A percentile compares a stretch with the other conserved stretches of the same genome.
Conservation (phyloP, 441 rosid species). For the Dalechampia spathulata region DNA sequence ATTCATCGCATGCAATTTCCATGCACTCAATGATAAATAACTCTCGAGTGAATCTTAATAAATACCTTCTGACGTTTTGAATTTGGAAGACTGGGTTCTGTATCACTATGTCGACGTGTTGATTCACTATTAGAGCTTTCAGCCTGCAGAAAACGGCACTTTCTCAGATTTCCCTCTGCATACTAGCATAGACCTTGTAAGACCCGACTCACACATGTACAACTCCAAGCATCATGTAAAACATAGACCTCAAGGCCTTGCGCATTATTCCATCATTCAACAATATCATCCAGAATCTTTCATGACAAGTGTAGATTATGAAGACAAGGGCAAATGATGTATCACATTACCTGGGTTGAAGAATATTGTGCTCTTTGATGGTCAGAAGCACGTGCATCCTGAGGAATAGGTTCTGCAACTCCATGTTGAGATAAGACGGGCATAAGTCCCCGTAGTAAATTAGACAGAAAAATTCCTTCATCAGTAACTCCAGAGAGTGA, state of each 20-base stretch:
- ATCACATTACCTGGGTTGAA: slow-evolving; percentile 22
- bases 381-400: slow-evolving; percentile 17
- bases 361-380: slow-evolving; percentile 22
- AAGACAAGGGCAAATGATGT: not conserved
- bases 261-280: not conserved
- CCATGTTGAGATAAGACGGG: slow-evolving; percentile 41
- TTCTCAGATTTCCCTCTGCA: no score
- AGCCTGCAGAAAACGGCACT: slow-evolving; percentile 31
- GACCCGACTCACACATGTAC: not conserved
- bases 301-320: not conserved
- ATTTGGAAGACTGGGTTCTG: slow-evolving; percentile 30
- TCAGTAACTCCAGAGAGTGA: slow-evolving; percentile 31
- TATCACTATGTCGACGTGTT: slow-evolving; percentile 29
- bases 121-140: slow-evolving; percentile 33
- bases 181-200: not conserved
- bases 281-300: not conserved
- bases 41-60: not conserved
- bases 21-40: not conserved
- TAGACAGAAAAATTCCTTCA: slow-evolving; percentile 56
- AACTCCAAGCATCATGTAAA: not conserved
- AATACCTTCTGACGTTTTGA: slow-evolving; percentile 63
- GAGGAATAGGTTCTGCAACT: slow-evolving; percentile 18
- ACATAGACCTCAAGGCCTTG: not conserved
- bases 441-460: slow-evolving; percentile 55
- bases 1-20: not conserved